These are phyloP conservation scores for Penicillium sp. DNA, from an alignment of 2,329 filamentous ascomycete species.

Conservation along the genomic window DNA sequence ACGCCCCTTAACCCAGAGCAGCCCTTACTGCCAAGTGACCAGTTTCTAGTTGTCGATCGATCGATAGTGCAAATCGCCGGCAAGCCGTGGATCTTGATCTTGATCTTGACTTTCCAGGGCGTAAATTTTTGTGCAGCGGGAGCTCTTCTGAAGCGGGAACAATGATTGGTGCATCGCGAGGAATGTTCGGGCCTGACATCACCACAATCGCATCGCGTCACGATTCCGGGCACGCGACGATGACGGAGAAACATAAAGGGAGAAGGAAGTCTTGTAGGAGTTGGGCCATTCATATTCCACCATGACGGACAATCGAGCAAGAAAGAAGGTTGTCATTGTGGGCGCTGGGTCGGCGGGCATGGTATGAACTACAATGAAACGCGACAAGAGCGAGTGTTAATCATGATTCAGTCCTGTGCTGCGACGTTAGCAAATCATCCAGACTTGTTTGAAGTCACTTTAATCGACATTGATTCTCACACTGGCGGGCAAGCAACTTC, in stretches of 20 bases:
- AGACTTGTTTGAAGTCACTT: conserved; percentile 59
- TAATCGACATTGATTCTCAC: conserved; percentile 55
- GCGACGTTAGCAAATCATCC: conserved; percentile 61
- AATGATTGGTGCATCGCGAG: conserved; percentile 17
- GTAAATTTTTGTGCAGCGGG: too few species aligned
- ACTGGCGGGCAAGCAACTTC: conserved; percentile 58
- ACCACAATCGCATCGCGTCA: conserved; percentile 12
- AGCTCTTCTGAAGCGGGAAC: not conserved
- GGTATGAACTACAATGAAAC: conserved; percentile 38
- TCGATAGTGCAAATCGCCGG: too few species aligned
- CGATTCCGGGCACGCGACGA: not conserved
- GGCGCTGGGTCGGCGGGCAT: conserved; percentile 60
- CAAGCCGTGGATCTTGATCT: too few species aligned
- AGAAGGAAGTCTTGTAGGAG: too few species aligned
- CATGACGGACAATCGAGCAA: conserved; percentile 7
- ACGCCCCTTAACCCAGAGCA: too few species aligned
- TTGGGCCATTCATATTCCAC: not conserved
- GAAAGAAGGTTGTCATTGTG: conserved; percentile 53
- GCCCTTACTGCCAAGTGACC: too few species aligned
- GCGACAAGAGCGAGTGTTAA: too few species aligned
- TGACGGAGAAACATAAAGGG: too few species aligned
- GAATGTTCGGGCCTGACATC: conserved; percentile 16
- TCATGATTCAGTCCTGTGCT: conserved; percentile 58
- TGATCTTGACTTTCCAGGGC: too few species aligned
- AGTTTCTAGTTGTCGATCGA: not conserved